Evolutionary conservation across 2,329 filamentous ascomycete species (phyloP), one percentile per base, ranked within the genome.

Genomic region (Sporothrix dimorphospora): DNA sequence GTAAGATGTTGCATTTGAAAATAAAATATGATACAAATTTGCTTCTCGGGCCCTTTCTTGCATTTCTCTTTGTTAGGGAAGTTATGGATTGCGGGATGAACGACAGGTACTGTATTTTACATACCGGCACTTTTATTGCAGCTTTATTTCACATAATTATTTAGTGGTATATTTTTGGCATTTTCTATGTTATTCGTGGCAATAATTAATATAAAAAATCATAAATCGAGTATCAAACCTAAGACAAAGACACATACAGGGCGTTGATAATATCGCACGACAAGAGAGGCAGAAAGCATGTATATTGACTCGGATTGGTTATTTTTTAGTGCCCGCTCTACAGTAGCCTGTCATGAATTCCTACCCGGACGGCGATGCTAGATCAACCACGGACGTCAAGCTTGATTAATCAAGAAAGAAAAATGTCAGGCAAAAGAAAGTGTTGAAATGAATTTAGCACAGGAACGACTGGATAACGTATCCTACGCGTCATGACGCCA

Each of bases 1-100:
- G 57, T 63, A 42, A 42, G 57, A 63, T 42, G 34, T 63, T 63
- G 57, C 57, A 63, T 24, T 63, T 34, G 21, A 12, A 7, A 21
- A 24, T 21, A 30, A 42, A 42, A 21, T 42, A 14, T 24, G 19
- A 63, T 1, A 42, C 4, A 42, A 34, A 8, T 24, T 38, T 34
- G 53, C 12, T 34, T 63, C 57, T 63, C 42, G 57, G 34, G 57
- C 34, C 34, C 34, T 24, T 40, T 38, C 14, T 34, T 42, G 57
- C 57, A 27, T 24, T 6, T 40, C 16, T 63, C 34, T 63, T 63
- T 63, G 34, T 63, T 40, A n/a, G n/a, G 57, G 19, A 40, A 40
- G 19, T 38, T 40, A 61, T 40, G 19, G n/a, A 1, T 34, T 42
- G 34, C 57, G 24, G n/a, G 8, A 63, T 19, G 11, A 21, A 21